Evolutionary conservation across 2,329 filamentous ascomycete genomes (phyloP).

Genomic region (Claviceps quebecensis): DNA sequence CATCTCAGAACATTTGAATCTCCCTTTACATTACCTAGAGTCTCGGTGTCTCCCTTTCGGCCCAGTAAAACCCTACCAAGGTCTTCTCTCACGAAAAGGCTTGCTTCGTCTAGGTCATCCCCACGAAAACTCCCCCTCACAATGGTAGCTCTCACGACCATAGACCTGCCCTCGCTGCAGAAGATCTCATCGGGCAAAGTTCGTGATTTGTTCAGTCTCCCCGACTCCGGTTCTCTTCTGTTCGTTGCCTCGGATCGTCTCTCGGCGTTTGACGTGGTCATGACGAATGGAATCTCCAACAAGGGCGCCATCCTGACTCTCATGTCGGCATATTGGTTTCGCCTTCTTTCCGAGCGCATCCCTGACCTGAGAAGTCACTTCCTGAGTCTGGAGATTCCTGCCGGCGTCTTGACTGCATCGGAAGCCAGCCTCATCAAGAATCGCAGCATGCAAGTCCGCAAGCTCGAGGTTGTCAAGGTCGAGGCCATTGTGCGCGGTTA

Average conservation of each 20-base stretch:
- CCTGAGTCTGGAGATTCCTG: slow-evolving; percentile 28
- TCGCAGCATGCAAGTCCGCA: slow-evolving; percentile 66
- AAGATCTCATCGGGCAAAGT: slow-evolving; percentile 48
- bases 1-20: no score
- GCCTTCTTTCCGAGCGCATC: slow-evolving; percentile 28
- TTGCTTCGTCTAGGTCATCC: no score
- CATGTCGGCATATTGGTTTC: slow-evolving; percentile 38
- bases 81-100: no score
- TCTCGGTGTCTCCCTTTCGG: no score
- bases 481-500: slow-evolving; percentile 58
- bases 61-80: no score
- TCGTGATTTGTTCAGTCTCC: slow-evolving; percentile 64
- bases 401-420: slow-evolving; percentile 15
- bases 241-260: slow-evolving; percentile 84
- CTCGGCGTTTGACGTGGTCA: slow-evolving; percentile 87
- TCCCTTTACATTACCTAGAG: no score
- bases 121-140: neutral
- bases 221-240: slow-evolving; percentile 49
- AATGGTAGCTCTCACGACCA: slow-evolving; percentile 14
- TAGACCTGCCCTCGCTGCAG: slow-evolving; percentile 19
- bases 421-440: slow-evolving; percentile 38
- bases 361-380: slow-evolving; percentile 39
- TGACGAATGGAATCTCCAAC: slow-evolving; percentile 50
- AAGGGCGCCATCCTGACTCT: slow-evolving; percentile 39
- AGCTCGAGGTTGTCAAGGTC: slow-evolving; percentile 18